Conservation (phyloP, 139 green algal genomes). For the Penium margaritaceum region DNA sequence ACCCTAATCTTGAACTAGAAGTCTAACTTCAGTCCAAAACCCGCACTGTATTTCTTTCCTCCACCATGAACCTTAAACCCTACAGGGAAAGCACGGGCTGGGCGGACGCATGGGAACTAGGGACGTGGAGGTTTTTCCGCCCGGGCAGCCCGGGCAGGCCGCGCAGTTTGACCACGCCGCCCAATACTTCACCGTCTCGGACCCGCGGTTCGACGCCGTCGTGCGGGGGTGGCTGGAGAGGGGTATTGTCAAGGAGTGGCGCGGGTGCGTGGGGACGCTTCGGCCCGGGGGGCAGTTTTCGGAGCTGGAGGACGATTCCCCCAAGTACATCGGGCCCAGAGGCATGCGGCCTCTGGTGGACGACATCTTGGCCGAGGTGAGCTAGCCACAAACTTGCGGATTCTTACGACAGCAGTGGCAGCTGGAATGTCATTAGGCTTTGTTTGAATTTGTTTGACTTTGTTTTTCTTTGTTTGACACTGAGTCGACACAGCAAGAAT, state of each 20-base stretch:
- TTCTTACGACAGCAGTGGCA: too few relatives aligned
- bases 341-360: constrained; percentile 65
- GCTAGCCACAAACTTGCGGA: too few relatives aligned
- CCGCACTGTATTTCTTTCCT: too few relatives aligned
- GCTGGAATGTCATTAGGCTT: too few relatives aligned
- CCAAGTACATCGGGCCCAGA: constrained; percentile 50
- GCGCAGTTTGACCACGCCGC: constrained; percentile 65
- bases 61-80: too few relatives aligned
- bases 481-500: too few relatives aligned
- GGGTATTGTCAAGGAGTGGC: constrained; percentile 54
- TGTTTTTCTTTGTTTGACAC: too few relatives aligned
- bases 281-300: constrained; percentile 45
- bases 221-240: constrained; percentile 51
- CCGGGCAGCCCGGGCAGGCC: background rate
- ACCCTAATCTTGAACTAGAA: too few relatives aligned
- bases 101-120: constrained; percentile 61
- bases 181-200: constrained; percentile 58
- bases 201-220: constrained; percentile 14
- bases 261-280: constrained; percentile 45
- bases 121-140: too few relatives aligned
- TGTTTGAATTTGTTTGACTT: too few relatives aligned
- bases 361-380: too few relatives aligned
- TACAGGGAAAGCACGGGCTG: constrained; percentile 58
- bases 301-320: constrained; percentile 5
- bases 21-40: too few relatives aligned